Evolutionary conservation across 2,329 filamentous ascomycete species (phyloP), one percentile per base, ranked within the genome.

Genomic region (Phialophora verrucosa): DNA sequence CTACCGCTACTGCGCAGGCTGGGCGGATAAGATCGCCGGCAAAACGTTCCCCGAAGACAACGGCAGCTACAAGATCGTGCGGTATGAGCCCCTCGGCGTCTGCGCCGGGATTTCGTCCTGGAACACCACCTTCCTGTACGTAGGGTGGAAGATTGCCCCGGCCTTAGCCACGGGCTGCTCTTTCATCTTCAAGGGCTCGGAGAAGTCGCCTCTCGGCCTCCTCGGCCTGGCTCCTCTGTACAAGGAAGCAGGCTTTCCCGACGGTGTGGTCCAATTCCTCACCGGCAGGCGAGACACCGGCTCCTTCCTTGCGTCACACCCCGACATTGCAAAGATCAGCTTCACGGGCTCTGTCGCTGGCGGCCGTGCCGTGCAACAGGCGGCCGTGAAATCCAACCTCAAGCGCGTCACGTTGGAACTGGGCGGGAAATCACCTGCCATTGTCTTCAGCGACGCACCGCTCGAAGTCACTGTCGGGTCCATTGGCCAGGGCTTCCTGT

Each of bases 21-120:
- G 90, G 89, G 91, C 92, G 74, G 93, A 97, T 84, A 97, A 96
- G 88, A 89, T 95, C 72, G 85, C 89, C 79, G 92, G 93, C 79
- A 92, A 93, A 84, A 92, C 92, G 64, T 88, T 95, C 70, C 90
- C 93, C 73, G 89, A 88, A 12, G 54, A 93, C 91, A 78, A 84
- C 93, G 69, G 90, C 89, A 2, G 93, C 92, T 76, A 92, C 89
- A 0, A 80, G 91, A 64, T 86, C 87, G 68, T 88, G 4, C 57
- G 42, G 12, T 63, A 69, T 27, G 68, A 96, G 84, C 91, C 92
- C 10, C 82, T 88, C 70, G 90, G 90, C 78, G 90, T 93, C 66
- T 93, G 91, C 78, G 92, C 89, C 75, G 92, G 87, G 76, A 92
- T 93, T 69, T 91, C 94, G 73, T 91, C 91, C 69, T 93, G 91